phyloP scores from a whole-genome alignment of 257 asterid genomes.

The Penstemon barbatus region DNA sequence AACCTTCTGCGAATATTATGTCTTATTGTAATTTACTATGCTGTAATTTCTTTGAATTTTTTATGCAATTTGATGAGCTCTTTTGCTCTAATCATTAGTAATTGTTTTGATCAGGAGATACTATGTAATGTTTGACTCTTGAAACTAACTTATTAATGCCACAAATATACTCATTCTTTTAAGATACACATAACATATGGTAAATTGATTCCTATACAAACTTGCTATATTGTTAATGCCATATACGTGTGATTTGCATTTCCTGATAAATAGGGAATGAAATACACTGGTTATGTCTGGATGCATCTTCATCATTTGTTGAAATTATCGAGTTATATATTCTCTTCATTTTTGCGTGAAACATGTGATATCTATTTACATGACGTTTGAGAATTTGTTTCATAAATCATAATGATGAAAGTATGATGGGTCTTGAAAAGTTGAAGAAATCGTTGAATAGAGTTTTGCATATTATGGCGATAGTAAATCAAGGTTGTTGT shows the following conservation, averaged over 20 bases:
- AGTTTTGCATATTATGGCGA: too few relatives aligned
- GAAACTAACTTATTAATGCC: slow-evolving; percentile 12
- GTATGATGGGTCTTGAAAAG: too few relatives aligned
- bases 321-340: not conserved
- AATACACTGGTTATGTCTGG: not conserved
- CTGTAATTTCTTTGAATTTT: not conserved
- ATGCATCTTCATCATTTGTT: not conserved
- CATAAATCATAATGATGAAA: too few relatives aligned
- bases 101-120: not conserved
- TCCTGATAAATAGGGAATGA: not conserved
- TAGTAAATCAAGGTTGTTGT: too few relatives aligned
- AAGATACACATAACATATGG: not conserved
- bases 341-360: not conserved
- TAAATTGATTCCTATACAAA: not conserved
- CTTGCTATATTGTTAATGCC: not conserved
- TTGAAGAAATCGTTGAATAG: too few relatives aligned
- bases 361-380: too few relatives aligned
- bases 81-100: not conserved
- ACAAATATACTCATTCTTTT: slow-evolving; percentile 7
- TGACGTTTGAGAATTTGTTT: too few relatives aligned
- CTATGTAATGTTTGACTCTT: slow-evolving; percentile 6
- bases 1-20: slow-evolving; percentile 4
- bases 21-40: slow-evolving; percentile 18
- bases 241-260: not conserved
- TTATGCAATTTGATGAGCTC: slow-evolving; percentile 18